Conservation (phyloP, 208 protist species). For the Blechomonas ayalai region DNA sequence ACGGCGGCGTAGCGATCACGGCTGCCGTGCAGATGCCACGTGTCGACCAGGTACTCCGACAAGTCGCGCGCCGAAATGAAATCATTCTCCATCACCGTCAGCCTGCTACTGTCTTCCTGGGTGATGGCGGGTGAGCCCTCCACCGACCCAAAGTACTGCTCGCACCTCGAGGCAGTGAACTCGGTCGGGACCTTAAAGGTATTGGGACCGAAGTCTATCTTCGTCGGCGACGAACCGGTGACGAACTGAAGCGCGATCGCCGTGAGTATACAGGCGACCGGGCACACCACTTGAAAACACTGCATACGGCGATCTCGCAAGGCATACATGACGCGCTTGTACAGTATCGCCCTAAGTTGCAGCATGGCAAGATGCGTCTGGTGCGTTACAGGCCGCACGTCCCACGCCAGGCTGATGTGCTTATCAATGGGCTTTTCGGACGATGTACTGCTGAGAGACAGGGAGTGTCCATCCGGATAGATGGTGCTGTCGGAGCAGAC, state of each 20-base stretch:
- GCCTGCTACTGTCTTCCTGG: too few relatives aligned
- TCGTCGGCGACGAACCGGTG: too few relatives aligned
- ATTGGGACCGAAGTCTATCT: conserved; percentile 16
- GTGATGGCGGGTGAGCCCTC: too few relatives aligned
- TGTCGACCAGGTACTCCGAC: too few relatives aligned
- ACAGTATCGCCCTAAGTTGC: conserved; percentile 8
- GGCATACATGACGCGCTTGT: conserved; percentile 10
- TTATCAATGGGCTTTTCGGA: neutral
- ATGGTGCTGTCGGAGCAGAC: too few relatives aligned
- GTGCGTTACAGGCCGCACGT: neutral
- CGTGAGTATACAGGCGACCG: conserved; percentile 13
- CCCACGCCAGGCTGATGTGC: conserved; percentile 1
- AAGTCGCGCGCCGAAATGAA: too few relatives aligned
- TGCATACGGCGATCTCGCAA: conserved; percentile 14
- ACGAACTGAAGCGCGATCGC: conserved; percentile 15
- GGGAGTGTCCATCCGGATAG: too few relatives aligned
- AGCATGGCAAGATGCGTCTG: neutral
- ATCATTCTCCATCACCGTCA: too few relatives aligned
- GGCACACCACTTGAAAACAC: conserved; percentile 13
- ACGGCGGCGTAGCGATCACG: too few relatives aligned
- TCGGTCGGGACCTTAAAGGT: neutral
- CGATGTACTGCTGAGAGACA: too few relatives aligned
- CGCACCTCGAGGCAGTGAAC: conserved; percentile 22
- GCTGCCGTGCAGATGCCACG: too few relatives aligned
- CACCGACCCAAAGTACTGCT: conserved; percentile 8